These are phyloP conservation scores for Cerrena zonata DNA, from an alignment of 1,284 basidiomycete species.

Conservation along the genomic window DNA sequence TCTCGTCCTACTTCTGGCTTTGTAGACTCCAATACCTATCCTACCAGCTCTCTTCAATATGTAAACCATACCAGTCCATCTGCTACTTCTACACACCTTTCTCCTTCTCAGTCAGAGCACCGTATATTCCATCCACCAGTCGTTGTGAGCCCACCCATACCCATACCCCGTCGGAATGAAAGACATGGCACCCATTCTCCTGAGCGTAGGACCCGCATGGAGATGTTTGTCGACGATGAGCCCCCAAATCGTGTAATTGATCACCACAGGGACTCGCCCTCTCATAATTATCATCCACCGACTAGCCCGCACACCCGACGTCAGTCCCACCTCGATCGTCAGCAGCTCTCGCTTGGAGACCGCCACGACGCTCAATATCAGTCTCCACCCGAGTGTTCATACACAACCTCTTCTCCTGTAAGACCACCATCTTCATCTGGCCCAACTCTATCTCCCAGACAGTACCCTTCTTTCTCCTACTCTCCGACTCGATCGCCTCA, in stretches of 20 bases:
- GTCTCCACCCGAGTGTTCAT: not conserved
- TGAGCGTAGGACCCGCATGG: not conserved
- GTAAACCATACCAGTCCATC: not conserved
- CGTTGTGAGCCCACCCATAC: not conserved
- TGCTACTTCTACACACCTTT: not conserved
- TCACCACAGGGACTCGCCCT: not conserved
- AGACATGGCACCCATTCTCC: not conserved
- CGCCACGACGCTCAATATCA: not conserved
- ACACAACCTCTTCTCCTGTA: not conserved
- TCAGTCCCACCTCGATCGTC: not conserved
- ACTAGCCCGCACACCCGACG: not conserved
- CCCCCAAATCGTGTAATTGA: not conserved
- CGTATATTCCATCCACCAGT: not conserved
- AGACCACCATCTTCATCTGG: not conserved
- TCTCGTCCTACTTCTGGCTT: constrained; percentile 12
- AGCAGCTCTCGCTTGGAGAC: not conserved
- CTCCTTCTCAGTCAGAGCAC: not conserved
- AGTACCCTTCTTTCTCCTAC: not conserved
- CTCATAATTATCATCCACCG: not conserved
- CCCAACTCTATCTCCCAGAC: not conserved
- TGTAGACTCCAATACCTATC: constrained; percentile 3
- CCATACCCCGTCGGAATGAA: not conserved
- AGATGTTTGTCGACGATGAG: not conserved
- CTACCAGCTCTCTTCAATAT: constrained; percentile 1
- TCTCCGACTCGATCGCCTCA: not conserved